Evolutionary conservation across 805 yeast species (phyloP).

Genomic region (Saturnispora ahearnii): DNA sequence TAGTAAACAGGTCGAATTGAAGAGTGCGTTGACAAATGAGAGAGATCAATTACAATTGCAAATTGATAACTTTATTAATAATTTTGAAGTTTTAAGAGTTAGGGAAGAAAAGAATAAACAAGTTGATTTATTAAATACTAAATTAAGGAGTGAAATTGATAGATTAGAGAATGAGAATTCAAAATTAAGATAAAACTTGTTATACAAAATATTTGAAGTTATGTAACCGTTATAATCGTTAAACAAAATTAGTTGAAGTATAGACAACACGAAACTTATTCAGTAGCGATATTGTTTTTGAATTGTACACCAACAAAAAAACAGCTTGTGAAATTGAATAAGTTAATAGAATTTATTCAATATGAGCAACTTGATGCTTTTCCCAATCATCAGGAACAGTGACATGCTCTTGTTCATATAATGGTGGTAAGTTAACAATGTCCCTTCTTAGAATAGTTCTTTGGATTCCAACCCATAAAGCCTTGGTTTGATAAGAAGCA

Average conservation of each 20-base stretch:
- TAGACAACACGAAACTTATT: background rate
- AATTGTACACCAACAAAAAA: background rate
- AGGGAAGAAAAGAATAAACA: conserved; percentile 26
- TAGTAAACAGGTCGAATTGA: conserved; percentile 15
- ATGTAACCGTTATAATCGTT: background rate
- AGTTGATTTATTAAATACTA: conserved; percentile 21
- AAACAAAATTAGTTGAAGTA: background rate
- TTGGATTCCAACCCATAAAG: conserved; percentile 36
- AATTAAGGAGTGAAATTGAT: conserved; percentile 19
- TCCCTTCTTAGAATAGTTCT: conserved; percentile 40
- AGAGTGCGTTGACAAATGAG: conserved; percentile 12
- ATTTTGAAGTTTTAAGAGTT: conserved; percentile 26
- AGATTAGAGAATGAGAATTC: conserved; percentile 16
- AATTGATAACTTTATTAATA: conserved; percentile 13
- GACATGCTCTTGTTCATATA: conserved; percentile 48
- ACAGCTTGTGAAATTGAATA: background rate
- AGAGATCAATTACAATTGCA: conserved; percentile 14
- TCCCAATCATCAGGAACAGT: conserved; percentile 59
- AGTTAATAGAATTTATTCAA: conserved; percentile 29
- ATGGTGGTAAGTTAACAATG: conserved; percentile 43
- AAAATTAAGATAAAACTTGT: background rate
- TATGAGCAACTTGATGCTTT: conserved; percentile 39
- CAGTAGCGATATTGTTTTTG: background rate
- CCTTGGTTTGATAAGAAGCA: conserved; percentile 38
- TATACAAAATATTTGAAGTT: background rate